These are phyloP conservation scores for Eimeria nieschulzi DNA, from an alignment of 169 alveolate species.

Conservation along the genomic window DNA sequence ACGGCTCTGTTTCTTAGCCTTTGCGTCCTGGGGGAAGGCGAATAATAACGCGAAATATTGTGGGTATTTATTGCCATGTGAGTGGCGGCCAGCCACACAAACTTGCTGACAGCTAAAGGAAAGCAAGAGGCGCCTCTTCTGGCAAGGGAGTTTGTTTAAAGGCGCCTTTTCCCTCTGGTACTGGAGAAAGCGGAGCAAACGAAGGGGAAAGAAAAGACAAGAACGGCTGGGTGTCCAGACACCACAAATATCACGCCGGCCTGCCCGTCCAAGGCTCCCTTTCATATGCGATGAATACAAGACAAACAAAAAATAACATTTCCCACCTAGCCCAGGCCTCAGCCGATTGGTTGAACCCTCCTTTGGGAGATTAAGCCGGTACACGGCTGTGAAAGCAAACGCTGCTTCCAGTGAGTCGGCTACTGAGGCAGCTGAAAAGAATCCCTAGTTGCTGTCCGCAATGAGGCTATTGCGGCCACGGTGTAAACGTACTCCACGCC, in stretches of 20 bases:
- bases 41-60: constrained; percentile 12
- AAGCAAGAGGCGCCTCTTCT: too few species aligned
- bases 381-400: too few species aligned
- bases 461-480: too few species aligned
- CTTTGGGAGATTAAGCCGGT: too few species aligned
- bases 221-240: neutral
- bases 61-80: neutral
- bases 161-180: neutral
- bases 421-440: too few species aligned
- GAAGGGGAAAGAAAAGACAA: neutral
- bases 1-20: neutral
- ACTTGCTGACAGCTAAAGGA: neutral
- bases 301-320: neutral
- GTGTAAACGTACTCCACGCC: too few species aligned
- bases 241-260: neutral
- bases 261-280: neutral
- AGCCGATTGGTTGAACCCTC: neutral
- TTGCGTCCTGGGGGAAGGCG: neutral
- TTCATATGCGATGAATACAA: neutral
- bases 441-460: too few species aligned
- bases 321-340: neutral
- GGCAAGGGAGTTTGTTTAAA: too few species aligned
- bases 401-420: too few species aligned
- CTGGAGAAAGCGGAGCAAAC: neutral
- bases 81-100: neutral